Evolutionary conservation across 106 monocot species (phyloP).

Genomic region (Acanthochlamys bracteata): DNA sequence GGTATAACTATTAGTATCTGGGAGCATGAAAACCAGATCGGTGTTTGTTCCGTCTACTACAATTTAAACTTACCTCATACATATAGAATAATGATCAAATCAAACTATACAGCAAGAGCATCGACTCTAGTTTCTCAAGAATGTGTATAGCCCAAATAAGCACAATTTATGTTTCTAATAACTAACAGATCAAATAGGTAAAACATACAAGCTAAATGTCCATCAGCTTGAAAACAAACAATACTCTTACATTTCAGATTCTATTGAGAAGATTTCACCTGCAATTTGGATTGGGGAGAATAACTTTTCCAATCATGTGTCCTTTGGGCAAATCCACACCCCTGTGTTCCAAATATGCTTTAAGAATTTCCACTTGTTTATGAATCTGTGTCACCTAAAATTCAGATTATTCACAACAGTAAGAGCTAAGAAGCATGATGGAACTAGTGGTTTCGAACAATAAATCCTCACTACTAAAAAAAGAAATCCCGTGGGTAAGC

Average conservation of each 20-base stretch:
- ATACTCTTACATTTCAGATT: not conserved
- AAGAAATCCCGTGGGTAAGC: no score
- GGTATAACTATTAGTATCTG: no score
- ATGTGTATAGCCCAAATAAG: not conserved
- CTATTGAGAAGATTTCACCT: slow-evolving; percentile 24
- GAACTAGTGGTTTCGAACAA: not conserved
- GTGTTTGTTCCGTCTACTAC: no score
- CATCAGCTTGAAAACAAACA: not conserved
- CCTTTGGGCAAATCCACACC: slow-evolving; percentile 73
- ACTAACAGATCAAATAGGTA: not conserved
- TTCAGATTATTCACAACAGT: not conserved
- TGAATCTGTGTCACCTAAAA: slow-evolving; percentile 47
- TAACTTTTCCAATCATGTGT: slow-evolving; percentile 45
- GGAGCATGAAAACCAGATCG: no score
- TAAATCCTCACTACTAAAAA: not conserved
- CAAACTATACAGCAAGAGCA: not conserved
- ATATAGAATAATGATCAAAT: no score
- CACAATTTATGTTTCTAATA: no score
- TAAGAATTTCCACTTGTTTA: slow-evolving; percentile 50
- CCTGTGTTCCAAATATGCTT: slow-evolving; percentile 75
- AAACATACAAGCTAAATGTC: not conserved
- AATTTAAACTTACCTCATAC: no score
- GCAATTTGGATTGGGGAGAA: slow-evolving; percentile 88
- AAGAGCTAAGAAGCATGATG: not conserved
- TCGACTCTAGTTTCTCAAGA: not conserved